These are phyloP conservation scores for Alectoria sarmentosa DNA, from an alignment of 495 filamentous ascomycete species.

Conservation along the genomic window DNA sequence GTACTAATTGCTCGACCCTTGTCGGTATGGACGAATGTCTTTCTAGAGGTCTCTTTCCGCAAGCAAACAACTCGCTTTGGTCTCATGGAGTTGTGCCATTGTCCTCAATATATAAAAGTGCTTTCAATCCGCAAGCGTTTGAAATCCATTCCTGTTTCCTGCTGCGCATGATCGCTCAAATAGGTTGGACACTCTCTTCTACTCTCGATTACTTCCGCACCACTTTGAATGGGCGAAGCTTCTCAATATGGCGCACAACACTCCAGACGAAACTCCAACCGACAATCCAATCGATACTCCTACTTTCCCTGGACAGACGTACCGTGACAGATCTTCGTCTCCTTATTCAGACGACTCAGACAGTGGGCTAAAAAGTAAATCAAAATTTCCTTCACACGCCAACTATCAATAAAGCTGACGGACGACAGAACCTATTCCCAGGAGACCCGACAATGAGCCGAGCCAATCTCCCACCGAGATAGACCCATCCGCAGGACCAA, in stretches of 20 bases:
- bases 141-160: not conserved
- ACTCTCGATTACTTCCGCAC: not conserved
- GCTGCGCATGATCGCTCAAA: not conserved
- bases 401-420: not conserved
- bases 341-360: not conserved
- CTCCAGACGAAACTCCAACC: not conserved
- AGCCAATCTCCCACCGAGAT: not conserved
- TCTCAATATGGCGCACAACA: not conserved
- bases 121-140: not conserved
- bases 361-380: not conserved
- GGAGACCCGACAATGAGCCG: not conserved
- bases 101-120: not conserved
- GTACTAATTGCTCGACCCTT: not conserved
- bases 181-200: not conserved
- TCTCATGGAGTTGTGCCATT: not conserved
- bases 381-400: not conserved
- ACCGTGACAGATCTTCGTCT: not conserved
- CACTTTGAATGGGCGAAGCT: not conserved
- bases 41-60: not conserved
- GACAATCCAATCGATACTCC: too few species aligned
- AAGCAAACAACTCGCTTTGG: not conserved
- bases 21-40: not conserved
- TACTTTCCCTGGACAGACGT: not conserved
- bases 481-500: not conserved
- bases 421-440: not conserved